Evolutionary conservation across 1,284 basidiomycete genomes (phyloP), one percentile per base, ranked within the genome.

Genomic region (Waitea zeae): DNA sequence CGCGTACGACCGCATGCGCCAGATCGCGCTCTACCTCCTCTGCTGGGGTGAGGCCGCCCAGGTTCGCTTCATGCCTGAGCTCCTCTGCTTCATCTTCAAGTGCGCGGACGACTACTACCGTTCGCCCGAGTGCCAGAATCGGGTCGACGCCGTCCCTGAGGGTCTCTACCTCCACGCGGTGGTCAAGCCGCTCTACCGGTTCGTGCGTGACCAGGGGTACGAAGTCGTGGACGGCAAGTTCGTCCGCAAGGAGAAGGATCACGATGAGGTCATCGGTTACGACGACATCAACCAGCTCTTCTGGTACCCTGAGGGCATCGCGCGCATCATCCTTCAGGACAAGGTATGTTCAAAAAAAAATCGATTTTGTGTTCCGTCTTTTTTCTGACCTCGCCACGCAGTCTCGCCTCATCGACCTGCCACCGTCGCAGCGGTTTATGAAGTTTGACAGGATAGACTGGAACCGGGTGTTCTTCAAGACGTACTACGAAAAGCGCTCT

Each of bases 51-150:
- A 99, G 56, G 93, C 88, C 0, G 95, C 93, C 7, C 90, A 97
- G 52, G 88, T 98, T 34, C 82, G 95, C n/a, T 99, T 97, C 57
- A 74, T 89, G 29, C 93, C 95, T 17, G 93, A 99, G 56, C 93
- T 88, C 49, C 59, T 97, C 36, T 96, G 90, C 59, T 98, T 96
- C 69, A 95, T 98, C 58, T 98, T 98, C 82, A 97, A 99, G 63
- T 98, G 95, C 51, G 95, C 93, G 17, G 93, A 98, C 54, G 93
- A 99, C 59, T 98, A 97, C 58, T 98, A 99, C 57, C 90, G 93
- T 31, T 93, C 88, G 12, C 81, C 92, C n/a, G 95, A 98, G 52
- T 98, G 95, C 51, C 95, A 98, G 57, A 88, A 77, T 54, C 67
- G 89, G 37, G 64, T 89, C 39, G 93, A 97, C 40, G 77, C 92